Evolutionary conservation across 2,329 filamentous ascomycete genomes (phyloP).

Genomic region (Xylaria sp.): DNA sequence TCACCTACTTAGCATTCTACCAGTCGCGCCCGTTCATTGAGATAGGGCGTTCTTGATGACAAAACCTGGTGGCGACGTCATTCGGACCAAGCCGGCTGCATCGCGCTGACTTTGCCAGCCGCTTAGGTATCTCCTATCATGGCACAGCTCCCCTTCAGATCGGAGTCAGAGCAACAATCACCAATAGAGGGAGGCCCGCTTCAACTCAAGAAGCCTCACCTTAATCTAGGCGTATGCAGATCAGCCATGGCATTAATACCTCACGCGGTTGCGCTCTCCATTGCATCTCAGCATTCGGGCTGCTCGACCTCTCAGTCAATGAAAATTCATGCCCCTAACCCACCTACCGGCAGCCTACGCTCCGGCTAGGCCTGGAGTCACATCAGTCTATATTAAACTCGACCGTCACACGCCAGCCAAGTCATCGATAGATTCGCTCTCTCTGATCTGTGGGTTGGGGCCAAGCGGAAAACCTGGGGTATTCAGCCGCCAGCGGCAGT

Average conservation of each 20-base stretch:
- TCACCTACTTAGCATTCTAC: background rate
- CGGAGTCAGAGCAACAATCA: background rate
- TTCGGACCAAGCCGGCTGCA: background rate
- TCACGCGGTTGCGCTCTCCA: background rate
- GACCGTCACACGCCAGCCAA: conserved; percentile 22
- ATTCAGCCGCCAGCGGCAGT: conserved; percentile 44
- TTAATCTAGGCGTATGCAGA: conserved; percentile 11
- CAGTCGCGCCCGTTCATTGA: background rate
- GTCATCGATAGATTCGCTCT: conserved; percentile 19
- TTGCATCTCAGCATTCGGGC: conserved; percentile 23
- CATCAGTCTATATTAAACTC: conserved; percentile 32
- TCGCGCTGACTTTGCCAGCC: conserved; percentile 4
- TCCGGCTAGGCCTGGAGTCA: conserved; percentile 30
- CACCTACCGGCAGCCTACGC: conserved; percentile 28
- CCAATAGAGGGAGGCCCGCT: background rate
- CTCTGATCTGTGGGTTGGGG: conserved; percentile 34
- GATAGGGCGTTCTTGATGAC: background rate
- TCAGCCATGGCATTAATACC: background rate
- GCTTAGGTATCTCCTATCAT: background rate
- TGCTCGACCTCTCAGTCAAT: conserved; percentile 21
- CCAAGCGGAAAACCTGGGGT: conserved; percentile 44
- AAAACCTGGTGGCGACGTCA: background rate
- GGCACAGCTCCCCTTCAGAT: background rate
- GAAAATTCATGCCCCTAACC: conserved; percentile 17
- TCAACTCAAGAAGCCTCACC: background rate